A percentile compares a stretch with the other conserved stretches of the same genome.
phyloP scores from a whole-genome alignment of 2,329 filamentous ascomycete genomes.

The Taxawa tesnikishii region DNA sequence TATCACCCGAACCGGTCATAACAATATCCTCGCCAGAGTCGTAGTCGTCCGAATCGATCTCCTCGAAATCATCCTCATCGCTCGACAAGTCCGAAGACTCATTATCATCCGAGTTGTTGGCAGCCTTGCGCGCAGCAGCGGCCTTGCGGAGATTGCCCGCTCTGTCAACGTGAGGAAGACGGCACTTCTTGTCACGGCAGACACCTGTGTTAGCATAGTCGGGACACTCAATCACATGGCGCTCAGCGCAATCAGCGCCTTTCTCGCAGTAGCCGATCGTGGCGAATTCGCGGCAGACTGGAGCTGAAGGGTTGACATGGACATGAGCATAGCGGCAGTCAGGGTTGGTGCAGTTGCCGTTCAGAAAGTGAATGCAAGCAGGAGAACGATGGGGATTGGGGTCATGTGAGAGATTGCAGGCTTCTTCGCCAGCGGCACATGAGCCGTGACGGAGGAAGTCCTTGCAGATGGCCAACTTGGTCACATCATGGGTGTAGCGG shows the following conservation, averaged over 20 bases:
- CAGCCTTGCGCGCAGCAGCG: constrained; percentile 30
- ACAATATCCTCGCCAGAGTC: constrained; percentile 52
- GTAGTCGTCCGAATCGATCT: constrained; percentile 61
- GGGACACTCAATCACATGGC: constrained; percentile 87
- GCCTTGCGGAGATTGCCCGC: constrained; percentile 64
- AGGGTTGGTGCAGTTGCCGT: constrained; percentile 77
- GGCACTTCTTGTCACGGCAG: constrained; percentile 66
- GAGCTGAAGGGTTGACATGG: constrained; percentile 61
- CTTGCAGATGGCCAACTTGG: constrained; percentile 84
- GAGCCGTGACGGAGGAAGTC: constrained; percentile 67
- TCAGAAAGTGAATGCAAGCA: constrained; percentile 78
- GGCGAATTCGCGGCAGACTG: constrained; percentile 75
- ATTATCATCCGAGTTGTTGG: constrained; percentile 17
- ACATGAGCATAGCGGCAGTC: constrained; percentile 82
- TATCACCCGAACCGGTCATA: constrained; percentile 21
- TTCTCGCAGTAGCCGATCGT: constrained; percentile 80
- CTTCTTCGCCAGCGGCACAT: constrained; percentile 59
- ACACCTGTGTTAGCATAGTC: constrained; percentile 84
- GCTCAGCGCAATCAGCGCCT: constrained; percentile 62
- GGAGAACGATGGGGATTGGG: constrained; percentile 73
- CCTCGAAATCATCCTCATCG: constrained; percentile 56
- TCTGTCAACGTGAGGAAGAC: constrained; percentile 75
- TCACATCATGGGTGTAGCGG: constrained; percentile 69
- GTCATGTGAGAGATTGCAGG: constrained; percentile 84
- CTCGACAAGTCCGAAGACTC: constrained; percentile 53